A percentile compares a stretch with the other conserved stretches of the same genome.
phyloP scores from a whole-genome alignment of 805 yeast genomes.

The Candida fluviatilis region DNA sequence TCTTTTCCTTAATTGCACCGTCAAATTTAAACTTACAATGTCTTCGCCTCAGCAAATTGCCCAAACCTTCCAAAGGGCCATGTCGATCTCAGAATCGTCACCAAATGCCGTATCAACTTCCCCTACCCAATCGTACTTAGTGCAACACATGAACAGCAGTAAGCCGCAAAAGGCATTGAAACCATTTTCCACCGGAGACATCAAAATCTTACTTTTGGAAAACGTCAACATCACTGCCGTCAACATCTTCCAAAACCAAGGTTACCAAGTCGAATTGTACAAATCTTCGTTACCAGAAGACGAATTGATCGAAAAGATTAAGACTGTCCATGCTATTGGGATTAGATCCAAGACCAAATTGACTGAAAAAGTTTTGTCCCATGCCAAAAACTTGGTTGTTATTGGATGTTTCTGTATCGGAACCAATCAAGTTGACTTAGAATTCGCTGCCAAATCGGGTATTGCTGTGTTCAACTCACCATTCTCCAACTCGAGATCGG shows the following conservation, averaged over 20 bases:
- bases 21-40: conserved; percentile 39
- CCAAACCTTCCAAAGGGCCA: conserved; percentile 50
- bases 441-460: conserved; percentile 87
- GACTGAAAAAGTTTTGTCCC: conserved; percentile 70
- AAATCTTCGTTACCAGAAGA: conserved; percentile 88
- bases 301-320: conserved; percentile 89
- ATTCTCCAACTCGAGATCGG: conserved; percentile 96
- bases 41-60: conserved; percentile 67
- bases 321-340: conserved; percentile 94
- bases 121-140: conserved; percentile 72
- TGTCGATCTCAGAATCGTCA: conserved; percentile 52
- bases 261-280: conserved; percentile 94
- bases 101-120: conserved; percentile 78
- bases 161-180: conserved; percentile 71
- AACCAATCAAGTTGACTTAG: conserved; percentile 94
- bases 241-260: conserved; percentile 78
- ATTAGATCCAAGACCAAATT: conserved; percentile 95
- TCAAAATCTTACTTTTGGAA: conserved; percentile 85
- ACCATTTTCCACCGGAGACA: conserved; percentile 94
- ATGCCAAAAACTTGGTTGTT: conserved; percentile 84
- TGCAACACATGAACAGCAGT: conserved; percentile 44
- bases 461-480: conserved; percentile 98
- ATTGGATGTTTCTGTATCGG: conserved; percentile 99
- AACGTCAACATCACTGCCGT: conserved; percentile 93
- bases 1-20: not conserved